A percentile compares a stretch with the other conserved stretches of the same genome.
These are phyloP conservation scores for Magnolia sinica DNA, from an alignment of 164 flowering plant genomes.

Conservation along the genomic window DNA sequence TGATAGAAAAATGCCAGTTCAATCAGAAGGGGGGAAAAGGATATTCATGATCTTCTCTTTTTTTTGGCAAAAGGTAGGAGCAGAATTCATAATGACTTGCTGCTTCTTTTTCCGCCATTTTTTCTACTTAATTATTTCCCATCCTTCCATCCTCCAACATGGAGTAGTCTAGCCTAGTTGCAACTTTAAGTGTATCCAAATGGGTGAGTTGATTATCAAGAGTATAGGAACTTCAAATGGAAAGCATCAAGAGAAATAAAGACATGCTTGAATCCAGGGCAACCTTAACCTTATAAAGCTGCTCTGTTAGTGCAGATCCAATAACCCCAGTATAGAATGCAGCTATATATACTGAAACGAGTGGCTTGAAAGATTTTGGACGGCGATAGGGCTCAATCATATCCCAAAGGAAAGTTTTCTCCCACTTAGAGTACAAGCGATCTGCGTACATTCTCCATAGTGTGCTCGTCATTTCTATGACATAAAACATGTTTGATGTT, in stretches of 20 bases:
- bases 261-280: not conserved
- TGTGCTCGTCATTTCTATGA: slow-evolving; percentile 22
- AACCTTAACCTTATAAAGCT: slow-evolving; percentile 74
- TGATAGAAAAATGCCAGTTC: too few relatives aligned
- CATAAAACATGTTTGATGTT: not conserved
- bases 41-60: too few relatives aligned
- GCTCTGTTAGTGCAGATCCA: slow-evolving; percentile 81
- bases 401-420: slow-evolving; percentile 70
- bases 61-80: too few relatives aligned
- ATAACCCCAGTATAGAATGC: slow-evolving; percentile 90
- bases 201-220: not conserved
- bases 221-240: not conserved
- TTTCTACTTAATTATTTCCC: not conserved
- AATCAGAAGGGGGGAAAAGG: too few relatives aligned
- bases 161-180: not conserved
- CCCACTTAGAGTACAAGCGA: slow-evolving; percentile 56
- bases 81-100: too few relatives aligned
- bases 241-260: not conserved
- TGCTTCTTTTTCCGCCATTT: too few relatives aligned
- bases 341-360: slow-evolving; percentile 56
- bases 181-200: not conserved
- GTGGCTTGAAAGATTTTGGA: slow-evolving; percentile 81
- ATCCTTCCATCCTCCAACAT: not conserved
- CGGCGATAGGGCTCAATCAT: slow-evolving; percentile 69
- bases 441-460: slow-evolving; percentile 84